phyloP scores from a whole-genome alignment of 1,284 basidiomycete species.

The Psilocybe mexicana region DNA sequence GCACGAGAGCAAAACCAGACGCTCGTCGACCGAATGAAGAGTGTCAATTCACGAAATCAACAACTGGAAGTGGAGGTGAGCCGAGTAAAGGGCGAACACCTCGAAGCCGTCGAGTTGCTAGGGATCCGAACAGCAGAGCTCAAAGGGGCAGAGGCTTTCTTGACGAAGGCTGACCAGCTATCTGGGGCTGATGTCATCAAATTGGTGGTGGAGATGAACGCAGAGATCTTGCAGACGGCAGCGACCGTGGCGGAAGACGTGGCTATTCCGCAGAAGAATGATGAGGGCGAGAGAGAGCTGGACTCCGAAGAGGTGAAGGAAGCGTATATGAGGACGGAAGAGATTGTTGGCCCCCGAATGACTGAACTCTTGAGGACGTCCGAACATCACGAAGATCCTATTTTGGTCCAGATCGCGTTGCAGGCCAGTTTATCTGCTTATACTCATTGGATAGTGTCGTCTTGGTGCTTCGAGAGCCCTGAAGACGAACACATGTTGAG shows the following conservation, averaged over 20 bases:
- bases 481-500: conserved; percentile 43
- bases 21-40: conserved; percentile 23
- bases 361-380: conserved; percentile 34
- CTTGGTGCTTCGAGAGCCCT: conserved; percentile 51
- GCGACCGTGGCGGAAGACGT: conserved; percentile 49
- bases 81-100: conserved; percentile 26
- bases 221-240: conserved; percentile 50
- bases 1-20: conserved; percentile 26
- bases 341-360: conserved; percentile 40
- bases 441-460: conserved; percentile 44
- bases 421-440: conserved; percentile 48
- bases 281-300: conserved; percentile 19
- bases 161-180: conserved; percentile 45
- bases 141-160: conserved; percentile 44
- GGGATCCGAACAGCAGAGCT: conserved; percentile 44
- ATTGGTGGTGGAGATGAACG: conserved; percentile 46
- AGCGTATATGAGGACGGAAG: conserved; percentile 31
- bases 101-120: conserved; percentile 37
- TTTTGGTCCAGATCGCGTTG: conserved; percentile 52
- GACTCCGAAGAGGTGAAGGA: conserved; percentile 32
- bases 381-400: conserved; percentile 41
- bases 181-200: conserved; percentile 49
- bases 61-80: conserved; percentile 23
- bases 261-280: conserved; percentile 31
- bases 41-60: conserved; percentile 18